Conservation (phyloP, 768 basidiomycete genomes). For the Mycena rebaudengoi region DNA sequence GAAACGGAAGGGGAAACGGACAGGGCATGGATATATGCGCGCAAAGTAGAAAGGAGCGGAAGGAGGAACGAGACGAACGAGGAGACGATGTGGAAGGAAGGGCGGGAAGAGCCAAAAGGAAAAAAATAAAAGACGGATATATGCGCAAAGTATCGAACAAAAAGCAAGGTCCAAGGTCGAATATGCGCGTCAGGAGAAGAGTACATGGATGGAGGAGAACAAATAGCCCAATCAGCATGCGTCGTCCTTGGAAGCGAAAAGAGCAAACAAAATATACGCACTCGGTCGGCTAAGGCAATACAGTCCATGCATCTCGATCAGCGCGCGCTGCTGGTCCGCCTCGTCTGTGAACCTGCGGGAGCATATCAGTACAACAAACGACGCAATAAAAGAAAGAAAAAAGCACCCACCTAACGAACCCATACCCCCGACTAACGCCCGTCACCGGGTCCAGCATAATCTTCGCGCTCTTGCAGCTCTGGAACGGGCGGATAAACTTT, state of each 20-base stretch:
- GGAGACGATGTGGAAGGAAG: no score
- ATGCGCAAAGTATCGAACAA: no score
- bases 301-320: slow-evolving; percentile 91
- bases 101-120: no score
- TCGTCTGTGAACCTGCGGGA: slow-evolving; percentile 83
- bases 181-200: slow-evolving; percentile 25
- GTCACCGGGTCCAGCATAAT: slow-evolving; percentile 94
- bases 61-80: no score
- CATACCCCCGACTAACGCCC: slow-evolving; percentile 90
- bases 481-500: slow-evolving; percentile 87
- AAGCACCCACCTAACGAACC: slow-evolving; percentile 80
- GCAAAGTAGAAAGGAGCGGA: no score
- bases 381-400: slow-evolving; percentile 13
- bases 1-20: no score
- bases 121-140: no score
- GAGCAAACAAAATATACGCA: slow-evolving; percentile 47
- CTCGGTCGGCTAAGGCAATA: slow-evolving; percentile 91
- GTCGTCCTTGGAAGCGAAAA: slow-evolving; percentile 33
- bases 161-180: no score
- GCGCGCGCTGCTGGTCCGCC: slow-evolving; percentile 86
- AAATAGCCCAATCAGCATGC: not conserved
- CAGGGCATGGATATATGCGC: no score
- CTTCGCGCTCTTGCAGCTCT: slow-evolving; percentile 94
- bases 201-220: slow-evolving; percentile 23
- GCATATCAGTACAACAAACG: slow-evolving; percentile 12